Evolutionary conservation across 345 rosid genomes (phyloP).

Genomic region (Lumnitzera racemosa): DNA sequence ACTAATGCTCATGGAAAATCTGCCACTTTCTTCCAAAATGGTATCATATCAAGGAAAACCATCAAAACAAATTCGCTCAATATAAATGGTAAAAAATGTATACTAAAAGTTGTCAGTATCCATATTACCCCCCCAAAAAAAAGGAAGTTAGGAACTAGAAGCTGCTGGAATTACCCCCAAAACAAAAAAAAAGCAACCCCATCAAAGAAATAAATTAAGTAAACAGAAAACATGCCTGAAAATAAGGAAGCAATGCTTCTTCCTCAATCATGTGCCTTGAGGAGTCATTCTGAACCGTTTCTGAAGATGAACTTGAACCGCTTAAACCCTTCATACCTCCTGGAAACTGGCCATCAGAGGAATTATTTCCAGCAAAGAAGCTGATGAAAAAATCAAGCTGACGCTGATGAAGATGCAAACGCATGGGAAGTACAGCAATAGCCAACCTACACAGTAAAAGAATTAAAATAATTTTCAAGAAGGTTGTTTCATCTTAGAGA

Average conservation of each 20-base stretch:
- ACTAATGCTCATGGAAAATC: too few relatives aligned
- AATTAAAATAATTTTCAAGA: neutral
- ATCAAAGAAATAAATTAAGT: constrained; percentile 7
- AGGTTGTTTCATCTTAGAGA: neutral
- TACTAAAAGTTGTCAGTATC: too few relatives aligned
- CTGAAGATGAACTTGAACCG: constrained; percentile 23
- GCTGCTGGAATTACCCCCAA: too few relatives aligned
- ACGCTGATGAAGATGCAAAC: constrained; percentile 88
- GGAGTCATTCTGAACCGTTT: constrained; percentile 18
- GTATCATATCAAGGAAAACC: too few relatives aligned
- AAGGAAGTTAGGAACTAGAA: too few relatives aligned
- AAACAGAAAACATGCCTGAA: constrained; percentile 54
- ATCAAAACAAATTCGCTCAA: too few relatives aligned
- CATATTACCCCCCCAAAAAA: too few relatives aligned
- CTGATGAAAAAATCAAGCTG: constrained; percentile 84
- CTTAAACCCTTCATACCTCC: constrained; percentile 30
- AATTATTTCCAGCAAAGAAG: constrained; percentile 61
- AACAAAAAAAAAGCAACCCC: neutral
- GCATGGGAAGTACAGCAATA: constrained; percentile 69
- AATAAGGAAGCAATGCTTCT: constrained; percentile 94
- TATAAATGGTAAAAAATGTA: too few relatives aligned
- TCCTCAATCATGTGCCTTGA: constrained; percentile 39
- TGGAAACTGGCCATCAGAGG: constrained; percentile 30
- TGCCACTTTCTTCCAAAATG: too few relatives aligned
- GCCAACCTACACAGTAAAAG: constrained; percentile 46